Percentiles rank a stretch among this genome's conserved stretches.
Conservation (phyloP, 2,329 filamentous ascomycete genomes). For the Dryadomyces quercus-mongolicae region DNA sequence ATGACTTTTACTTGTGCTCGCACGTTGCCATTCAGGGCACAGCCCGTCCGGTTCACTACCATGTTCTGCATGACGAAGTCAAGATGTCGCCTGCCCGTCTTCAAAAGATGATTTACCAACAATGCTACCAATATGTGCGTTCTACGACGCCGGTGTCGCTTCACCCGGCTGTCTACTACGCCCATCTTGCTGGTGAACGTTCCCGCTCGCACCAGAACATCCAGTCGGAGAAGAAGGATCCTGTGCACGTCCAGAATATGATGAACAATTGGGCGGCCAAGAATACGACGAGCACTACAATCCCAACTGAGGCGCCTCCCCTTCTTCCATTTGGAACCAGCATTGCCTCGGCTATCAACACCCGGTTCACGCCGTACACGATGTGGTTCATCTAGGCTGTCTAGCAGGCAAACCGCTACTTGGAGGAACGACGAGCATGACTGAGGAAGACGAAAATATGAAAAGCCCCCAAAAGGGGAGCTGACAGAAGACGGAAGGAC, state of each 20-base stretch:
- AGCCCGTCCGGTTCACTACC: conserved; percentile 83
- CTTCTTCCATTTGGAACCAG: conserved; percentile 19
- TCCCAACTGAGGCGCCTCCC: conserved; percentile 11
- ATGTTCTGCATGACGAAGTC: conserved; percentile 75
- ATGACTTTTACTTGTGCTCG: conserved; percentile 63
- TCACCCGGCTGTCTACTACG: conserved; percentile 88
- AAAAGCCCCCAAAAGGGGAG: neutral
- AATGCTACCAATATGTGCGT: conserved; percentile 85
- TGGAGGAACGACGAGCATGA: neutral
- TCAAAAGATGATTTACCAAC: conserved; percentile 84
- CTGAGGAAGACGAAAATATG: too few relatives aligned
- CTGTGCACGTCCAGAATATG: conserved; percentile 29
- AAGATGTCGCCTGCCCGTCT: conserved; percentile 54
- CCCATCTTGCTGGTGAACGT: conserved; percentile 75
- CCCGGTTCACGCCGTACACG: conserved; percentile 21
- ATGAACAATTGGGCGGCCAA: conserved; percentile 28
- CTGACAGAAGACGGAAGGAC: neutral
- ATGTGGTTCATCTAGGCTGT: conserved; percentile 31
- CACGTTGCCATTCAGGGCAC: conserved; percentile 82
- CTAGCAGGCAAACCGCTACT: too few relatives aligned
- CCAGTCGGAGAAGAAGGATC: conserved; percentile 30
- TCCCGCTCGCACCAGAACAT: conserved; percentile 60
- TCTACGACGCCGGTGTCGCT: conserved; percentile 88
- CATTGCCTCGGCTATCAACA: conserved; percentile 9
- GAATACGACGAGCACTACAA: conserved; percentile 18